Percentiles rank a stretch among this genome's conserved stretches.
Conservation (phyloP, 2,329 filamentous ascomycete species). For the Aureobasidium sp. region DNA sequence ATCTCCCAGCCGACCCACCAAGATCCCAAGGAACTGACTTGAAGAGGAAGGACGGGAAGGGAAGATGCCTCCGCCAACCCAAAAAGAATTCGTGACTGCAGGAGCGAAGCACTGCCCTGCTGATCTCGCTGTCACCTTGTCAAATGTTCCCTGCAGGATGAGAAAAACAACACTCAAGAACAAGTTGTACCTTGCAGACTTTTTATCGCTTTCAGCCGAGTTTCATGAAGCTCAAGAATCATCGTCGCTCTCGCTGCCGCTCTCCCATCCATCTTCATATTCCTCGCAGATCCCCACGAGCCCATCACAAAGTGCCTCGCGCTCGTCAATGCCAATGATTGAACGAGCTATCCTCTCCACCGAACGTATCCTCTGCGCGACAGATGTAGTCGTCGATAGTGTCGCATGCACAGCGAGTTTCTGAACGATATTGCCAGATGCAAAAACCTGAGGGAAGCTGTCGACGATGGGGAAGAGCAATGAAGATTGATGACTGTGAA, state of each 20-base stretch:
- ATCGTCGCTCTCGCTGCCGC: slow-evolving; percentile 59
- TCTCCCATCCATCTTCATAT: slow-evolving; percentile 81
- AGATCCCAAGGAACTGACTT: background rate
- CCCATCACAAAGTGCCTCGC: slow-evolving; percentile 74
- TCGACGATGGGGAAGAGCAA: slow-evolving; percentile 70
- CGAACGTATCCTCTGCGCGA: slow-evolving; percentile 59
- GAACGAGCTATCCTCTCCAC: slow-evolving; percentile 48
- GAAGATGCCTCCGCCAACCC: background rate
- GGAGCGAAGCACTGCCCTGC: background rate
- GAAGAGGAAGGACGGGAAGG: background rate
- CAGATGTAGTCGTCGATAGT: slow-evolving; percentile 65
- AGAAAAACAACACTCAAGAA: background rate
- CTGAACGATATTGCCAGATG: slow-evolving; percentile 31
- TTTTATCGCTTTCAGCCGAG: background rate
- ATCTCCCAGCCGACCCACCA: background rate
- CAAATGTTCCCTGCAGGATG: background rate
- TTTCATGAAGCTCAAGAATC: slow-evolving; percentile 11
- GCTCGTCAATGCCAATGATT: slow-evolving; percentile 63
- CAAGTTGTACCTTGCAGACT: background rate
- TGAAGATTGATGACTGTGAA: slow-evolving; percentile 31
- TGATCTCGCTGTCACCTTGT: background rate
- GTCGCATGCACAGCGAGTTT: slow-evolving; percentile 43
- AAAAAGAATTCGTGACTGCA: background rate
- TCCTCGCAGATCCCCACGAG: slow-evolving; percentile 76
- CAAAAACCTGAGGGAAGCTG: slow-evolving; percentile 74